Base-by-base conservation (phyloP, 306 rosid genomes). In the Oxytropis ochrocephala region DNA sequence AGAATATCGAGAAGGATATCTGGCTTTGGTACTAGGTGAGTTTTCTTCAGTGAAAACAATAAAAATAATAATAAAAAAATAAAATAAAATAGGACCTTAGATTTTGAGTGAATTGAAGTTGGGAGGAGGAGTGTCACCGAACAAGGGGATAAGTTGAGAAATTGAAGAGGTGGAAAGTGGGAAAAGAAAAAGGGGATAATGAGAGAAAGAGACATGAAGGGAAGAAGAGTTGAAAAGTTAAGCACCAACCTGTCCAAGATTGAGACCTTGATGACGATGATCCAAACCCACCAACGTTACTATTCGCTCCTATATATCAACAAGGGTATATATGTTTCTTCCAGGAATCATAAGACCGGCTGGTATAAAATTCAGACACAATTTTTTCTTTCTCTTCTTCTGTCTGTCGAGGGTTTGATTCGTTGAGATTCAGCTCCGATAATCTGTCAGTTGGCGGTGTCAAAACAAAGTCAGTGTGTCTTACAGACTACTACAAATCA, bases 181-280 rank as follows among this genome's bases (percentile, higher is more conserved):
- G 18, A 46, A 14, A 35, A 59, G 38, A 27, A 17, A 5, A 16
- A 5, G 29, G 14, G 79, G 13, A 10, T 53, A 27, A 8, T n/a
- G 1, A 38, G 29, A 24, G 56, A 64, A 13, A 44, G n/a, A 46
- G 52, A 64, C 52, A 1, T 2, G 30, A 69, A 42, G 29, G 3
- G 41, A 70, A 30, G 12, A 67, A 36, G n/a, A 49, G 43, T 41
- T 9, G 61, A 54, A 33, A 41, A 78, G 60, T 70, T 43, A 24
- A 48, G 21, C 0, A 67, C 13, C 29, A 75, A 94, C 96, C 97
- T 90, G 91, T 57, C 81, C 76, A 72, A 93, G 94, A 70, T 78
- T 68, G 48, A 93, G 86, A 11, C 72, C 77, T 14, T 19, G 30
- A 39, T 7, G 94, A 87, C 32, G 92, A 76, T 27, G 96, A 87